Percentiles rank a stretch among this genome's conserved stretches.
Conservation (phyloP, 176 grass and related monocot genomes). For the Oryza punctata region DNA sequence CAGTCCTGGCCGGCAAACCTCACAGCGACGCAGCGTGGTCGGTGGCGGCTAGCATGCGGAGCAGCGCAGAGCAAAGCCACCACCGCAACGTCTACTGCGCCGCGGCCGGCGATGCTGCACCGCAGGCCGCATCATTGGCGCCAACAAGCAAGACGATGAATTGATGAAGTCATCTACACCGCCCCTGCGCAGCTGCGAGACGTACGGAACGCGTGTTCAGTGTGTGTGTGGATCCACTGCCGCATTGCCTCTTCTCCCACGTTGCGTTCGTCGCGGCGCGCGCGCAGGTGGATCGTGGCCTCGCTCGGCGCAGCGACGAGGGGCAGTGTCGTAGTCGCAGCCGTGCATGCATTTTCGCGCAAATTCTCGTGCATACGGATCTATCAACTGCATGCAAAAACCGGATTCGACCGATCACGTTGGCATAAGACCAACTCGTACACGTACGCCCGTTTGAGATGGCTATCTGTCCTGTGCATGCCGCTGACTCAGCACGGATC, state of each 20-base stretch:
- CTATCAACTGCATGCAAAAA: no score
- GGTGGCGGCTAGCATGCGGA: constrained; percentile 26
- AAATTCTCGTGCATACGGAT: no score
- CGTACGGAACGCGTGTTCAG: not conserved
- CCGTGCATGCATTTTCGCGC: no score
- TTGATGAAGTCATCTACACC: not conserved
- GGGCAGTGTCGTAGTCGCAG: no score
- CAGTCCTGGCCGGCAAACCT: not conserved
- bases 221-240: not conserved
- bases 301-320: no score
- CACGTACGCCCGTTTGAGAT: not conserved
- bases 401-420: no score
- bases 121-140: not conserved
- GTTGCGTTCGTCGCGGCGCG: no score
- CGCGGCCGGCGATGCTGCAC: no score
- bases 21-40: constrained; percentile 3
- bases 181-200: not conserved
- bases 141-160: no score
- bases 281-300: no score
- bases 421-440: not conserved
- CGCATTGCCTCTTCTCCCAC: no score
- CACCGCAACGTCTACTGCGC: constrained; percentile 1
- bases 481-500: not conserved
- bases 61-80: not conserved
- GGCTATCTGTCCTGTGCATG: not conserved